Conservation (phyloP, 345 rosid species). For the Theobroma cacao region DNA sequence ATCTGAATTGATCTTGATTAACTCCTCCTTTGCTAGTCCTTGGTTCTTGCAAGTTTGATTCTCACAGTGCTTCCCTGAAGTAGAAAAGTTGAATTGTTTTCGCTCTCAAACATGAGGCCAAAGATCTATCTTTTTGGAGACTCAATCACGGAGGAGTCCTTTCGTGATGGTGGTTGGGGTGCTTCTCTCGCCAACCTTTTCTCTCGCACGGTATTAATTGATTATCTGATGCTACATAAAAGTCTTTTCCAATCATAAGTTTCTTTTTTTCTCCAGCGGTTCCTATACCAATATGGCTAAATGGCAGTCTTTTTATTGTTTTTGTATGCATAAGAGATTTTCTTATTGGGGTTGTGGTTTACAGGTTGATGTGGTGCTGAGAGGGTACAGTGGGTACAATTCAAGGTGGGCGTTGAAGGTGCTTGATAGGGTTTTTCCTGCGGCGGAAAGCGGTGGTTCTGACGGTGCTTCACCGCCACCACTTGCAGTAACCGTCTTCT, state of each 20-base stretch:
- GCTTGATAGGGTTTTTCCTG: conserved; percentile 48
- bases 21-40: not conserved
- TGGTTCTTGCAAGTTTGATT: too few species aligned
- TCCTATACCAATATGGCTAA: too few species aligned
- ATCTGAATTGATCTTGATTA: not conserved
- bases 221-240: not conserved
- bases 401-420: conserved; percentile 84
- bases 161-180: conserved; percentile 74
- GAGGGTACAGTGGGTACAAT: conserved; percentile 22
- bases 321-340: not conserved
- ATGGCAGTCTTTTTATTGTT: not conserved
- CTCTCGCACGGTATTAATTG: conserved; percentile 55
- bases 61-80: not conserved
- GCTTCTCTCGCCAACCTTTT: conserved; percentile 76
- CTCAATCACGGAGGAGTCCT: conserved; percentile 85
- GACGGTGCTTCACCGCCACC: conserved; percentile 28
- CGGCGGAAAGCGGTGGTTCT: conserved; percentile 20
- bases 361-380: conserved; percentile 41
- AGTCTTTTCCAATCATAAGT: not conserved
- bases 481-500: conserved; percentile 72
- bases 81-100: not conserved
- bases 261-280: not conserved
- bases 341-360: not conserved
- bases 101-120: conserved; percentile 46
- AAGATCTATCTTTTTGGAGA: conserved; percentile 84